phyloP scores from a whole-genome alignment of 345 rosid species.

The Pistacia atlantica region DNA sequence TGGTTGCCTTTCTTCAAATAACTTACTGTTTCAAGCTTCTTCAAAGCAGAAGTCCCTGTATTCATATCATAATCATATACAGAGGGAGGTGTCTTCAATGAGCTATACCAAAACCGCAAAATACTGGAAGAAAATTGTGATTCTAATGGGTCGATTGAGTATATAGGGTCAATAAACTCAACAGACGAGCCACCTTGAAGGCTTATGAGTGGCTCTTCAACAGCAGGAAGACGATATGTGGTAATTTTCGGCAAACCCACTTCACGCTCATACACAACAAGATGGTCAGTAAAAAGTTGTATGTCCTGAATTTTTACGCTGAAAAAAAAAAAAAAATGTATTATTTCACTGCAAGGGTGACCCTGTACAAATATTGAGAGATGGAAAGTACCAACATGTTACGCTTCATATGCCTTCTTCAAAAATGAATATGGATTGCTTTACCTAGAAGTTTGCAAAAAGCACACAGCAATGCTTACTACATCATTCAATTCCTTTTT shows the following conservation, averaged over 20 bases:
- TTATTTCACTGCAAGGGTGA: neutral
- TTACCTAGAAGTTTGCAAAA: conserved; percentile 5
- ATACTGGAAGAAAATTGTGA: conserved; percentile 66
- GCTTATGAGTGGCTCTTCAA: conserved; percentile 63
- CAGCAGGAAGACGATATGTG: conserved; percentile 66
- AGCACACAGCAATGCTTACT: neutral
- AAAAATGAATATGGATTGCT: neutral
- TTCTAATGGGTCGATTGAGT: conserved; percentile 50
- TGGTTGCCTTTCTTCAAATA: neutral
- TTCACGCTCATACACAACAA: conserved; percentile 81
- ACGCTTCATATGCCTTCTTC: neutral
- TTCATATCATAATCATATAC: conserved; percentile 87
- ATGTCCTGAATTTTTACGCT: conserved; percentile 81
- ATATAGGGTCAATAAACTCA: conserved; percentile 77
- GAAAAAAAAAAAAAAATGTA: conserved; percentile 18
- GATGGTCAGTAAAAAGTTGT: conserved; percentile 75
- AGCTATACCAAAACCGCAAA: conserved; percentile 79
- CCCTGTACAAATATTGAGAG: neutral
- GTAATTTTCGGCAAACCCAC: conserved; percentile 68
- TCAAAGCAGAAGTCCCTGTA: conserved; percentile 63
- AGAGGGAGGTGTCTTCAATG: conserved; percentile 80
- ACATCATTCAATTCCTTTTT: neutral
- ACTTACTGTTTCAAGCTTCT: conserved; percentile 85
- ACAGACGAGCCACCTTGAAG: conserved; percentile 62
- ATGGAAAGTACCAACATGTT: neutral